phyloP scores from a whole-genome alignment of 768 basidiomycete species.

The Pisolithus microcarpus region DNA sequence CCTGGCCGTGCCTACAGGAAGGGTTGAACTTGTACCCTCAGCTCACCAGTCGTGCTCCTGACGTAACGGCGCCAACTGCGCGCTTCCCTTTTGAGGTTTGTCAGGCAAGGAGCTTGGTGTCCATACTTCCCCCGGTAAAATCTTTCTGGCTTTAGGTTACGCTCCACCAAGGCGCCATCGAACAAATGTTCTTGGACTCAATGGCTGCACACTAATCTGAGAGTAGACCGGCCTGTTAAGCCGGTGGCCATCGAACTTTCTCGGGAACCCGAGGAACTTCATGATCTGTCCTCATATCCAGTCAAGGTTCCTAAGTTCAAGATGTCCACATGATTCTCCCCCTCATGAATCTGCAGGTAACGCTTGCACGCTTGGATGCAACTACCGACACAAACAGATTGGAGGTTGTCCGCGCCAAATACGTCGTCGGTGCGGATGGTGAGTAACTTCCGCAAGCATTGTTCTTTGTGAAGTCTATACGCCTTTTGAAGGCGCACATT shows the following conservation, averaged over 20 bases:
- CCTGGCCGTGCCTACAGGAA: not conserved
- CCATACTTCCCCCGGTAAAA: not conserved
- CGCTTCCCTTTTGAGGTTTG: slow-evolving; percentile 66
- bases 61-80: slow-evolving; percentile 54
- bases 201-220: slow-evolving; percentile 23
- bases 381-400: slow-evolving; percentile 24
- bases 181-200: slow-evolving; percentile 36
- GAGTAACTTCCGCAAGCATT: not conserved
- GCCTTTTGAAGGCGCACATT: slow-evolving; percentile 32
- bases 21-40: slow-evolving; percentile 17
- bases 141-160: slow-evolving; percentile 18
- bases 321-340: not conserved
- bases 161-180: slow-evolving; percentile 38
- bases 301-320: slow-evolving; percentile 20
- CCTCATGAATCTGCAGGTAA: slow-evolving; percentile 11
- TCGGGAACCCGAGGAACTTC: slow-evolving; percentile 33
- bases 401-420: slow-evolving; percentile 29
- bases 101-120: not conserved
- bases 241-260: slow-evolving; percentile 28
- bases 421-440: slow-evolving; percentile 32
- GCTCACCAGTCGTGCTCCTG: slow-evolving; percentile 57
- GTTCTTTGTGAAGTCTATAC: not conserved
- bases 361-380: slow-evolving; percentile 16
- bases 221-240: slow-evolving; percentile 30
- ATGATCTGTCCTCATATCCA: slow-evolving; percentile 21